Percentiles rank a stretch among this genome's conserved stretches.
Evolutionary conservation across 306 rosid genomes (phyloP).

Genomic region (Leucaena leucocephala): DNA sequence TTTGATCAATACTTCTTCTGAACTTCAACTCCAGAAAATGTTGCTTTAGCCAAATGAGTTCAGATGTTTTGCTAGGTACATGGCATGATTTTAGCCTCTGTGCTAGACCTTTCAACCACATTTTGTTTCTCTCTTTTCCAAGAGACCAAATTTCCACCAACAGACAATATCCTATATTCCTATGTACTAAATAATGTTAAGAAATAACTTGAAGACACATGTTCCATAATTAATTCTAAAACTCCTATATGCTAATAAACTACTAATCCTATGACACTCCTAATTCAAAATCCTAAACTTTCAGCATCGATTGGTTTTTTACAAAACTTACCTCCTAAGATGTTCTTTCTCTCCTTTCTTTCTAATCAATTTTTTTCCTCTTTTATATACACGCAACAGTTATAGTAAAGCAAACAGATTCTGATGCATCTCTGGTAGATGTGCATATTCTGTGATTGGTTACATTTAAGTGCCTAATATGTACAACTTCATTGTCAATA

Average conservation of each 20-base stretch:
- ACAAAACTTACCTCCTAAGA: background rate
- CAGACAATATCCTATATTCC: background rate
- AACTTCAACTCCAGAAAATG: background rate
- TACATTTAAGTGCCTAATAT: background rate
- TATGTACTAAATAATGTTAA: background rate
- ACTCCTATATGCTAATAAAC: background rate
- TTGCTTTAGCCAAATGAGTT: background rate
- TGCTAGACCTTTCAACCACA: background rate
- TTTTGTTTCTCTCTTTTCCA: background rate
- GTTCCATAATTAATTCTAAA: background rate
- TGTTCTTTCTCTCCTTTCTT: background rate
- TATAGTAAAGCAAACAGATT: background rate
- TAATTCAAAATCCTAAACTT: background rate
- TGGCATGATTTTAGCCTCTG: background rate
- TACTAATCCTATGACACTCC: background rate
- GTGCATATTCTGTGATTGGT: background rate
- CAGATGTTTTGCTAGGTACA: background rate
- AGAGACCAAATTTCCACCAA: background rate
- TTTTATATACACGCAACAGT: background rate
- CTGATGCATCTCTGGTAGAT: background rate
- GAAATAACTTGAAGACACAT: background rate
- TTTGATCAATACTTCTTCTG: background rate
- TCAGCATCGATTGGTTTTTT: background rate
- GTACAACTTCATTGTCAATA: constrained; percentile 21
- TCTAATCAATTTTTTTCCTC: background rate